phyloP scores from a whole-genome alignment of 768 basidiomycete genomes.

The Amanita muscaria region DNA sequence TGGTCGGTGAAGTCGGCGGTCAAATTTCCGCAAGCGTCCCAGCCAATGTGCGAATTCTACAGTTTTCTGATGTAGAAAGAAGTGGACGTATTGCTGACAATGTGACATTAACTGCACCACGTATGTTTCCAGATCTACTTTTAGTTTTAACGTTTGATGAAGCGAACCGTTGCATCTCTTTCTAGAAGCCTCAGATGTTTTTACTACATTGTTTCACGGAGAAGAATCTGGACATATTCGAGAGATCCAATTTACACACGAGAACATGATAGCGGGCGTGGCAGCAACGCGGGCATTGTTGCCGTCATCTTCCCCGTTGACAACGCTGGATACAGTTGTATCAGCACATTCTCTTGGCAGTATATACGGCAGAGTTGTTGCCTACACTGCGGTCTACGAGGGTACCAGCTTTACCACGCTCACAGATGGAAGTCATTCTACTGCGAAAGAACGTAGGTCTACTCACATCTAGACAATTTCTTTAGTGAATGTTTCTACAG shows the following conservation, averaged over 20 bases:
- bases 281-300: conserved; percentile 68
- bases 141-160: conserved; percentile 6
- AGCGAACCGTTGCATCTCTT: neutral
- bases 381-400: conserved; percentile 71
- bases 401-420: conserved; percentile 66
- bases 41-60: conserved; percentile 45
- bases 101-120: conserved; percentile 36
- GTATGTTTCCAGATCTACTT: conserved; percentile 30
- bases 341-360: conserved; percentile 68
- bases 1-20: conserved; percentile 56
- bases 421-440: conserved; percentile 45
- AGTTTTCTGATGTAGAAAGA: conserved; percentile 65
- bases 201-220: conserved; percentile 60
- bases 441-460: conserved; percentile 32
- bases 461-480: neutral
- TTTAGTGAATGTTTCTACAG: neutral
- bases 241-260: conserved; percentile 66
- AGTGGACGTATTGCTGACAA: conserved; percentile 48
- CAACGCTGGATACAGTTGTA: conserved; percentile 67
- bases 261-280: conserved; percentile 86
- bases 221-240: conserved; percentile 43
- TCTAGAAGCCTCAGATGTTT: conserved; percentile 54
- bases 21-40: conserved; percentile 39
- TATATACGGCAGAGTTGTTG: conserved; percentile 72
- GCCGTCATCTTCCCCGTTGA: conserved; percentile 60